Base-by-base conservation (phyloP, 2,329 filamentous ascomycete genomes). In the Sporothrix brasiliensis region DNA sequence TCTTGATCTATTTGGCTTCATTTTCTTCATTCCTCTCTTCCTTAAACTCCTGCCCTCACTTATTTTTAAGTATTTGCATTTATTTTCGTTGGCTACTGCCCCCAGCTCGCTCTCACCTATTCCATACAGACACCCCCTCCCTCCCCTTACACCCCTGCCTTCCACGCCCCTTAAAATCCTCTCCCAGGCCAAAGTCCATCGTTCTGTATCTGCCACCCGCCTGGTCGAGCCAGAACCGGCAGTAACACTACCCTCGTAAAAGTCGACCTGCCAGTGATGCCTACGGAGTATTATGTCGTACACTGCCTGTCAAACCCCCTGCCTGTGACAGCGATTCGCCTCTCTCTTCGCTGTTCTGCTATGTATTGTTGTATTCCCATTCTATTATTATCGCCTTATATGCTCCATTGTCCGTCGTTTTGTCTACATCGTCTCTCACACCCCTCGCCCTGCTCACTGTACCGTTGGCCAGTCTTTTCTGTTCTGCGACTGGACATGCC, bases 191-290 rank as follows among this genome's bases (percentile, higher is more conserved):
- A 50, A 44, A 52, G 11, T 50, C 16, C 44, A 39, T 50, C 61
- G 34, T 34, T 34, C 13, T n/a, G 10, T 60, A 69, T 63, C 70
- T 69, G 70, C 67, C 70, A 61, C 49, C 50, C 27, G 67, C 58
- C 41, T 54, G 60, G 52, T 69, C 47, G 47, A 67, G 39, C 44
- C n/a, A 69, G 24, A 69, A 54, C 52, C 49, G 66, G 47, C 49
- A 53, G 56, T 67, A 52, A 30, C 24, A 52, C 47, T 52, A 63
- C 16, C 39, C 58, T 63, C 58, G 58, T 47, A 47, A 47, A 44
- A 27, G 21, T 24, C 4, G 21, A 16, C 13, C 27, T 14, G 52
- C 52, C 52, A 54, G 52, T 54, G 16, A 16, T 54, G 11, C 13
- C 4, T 30, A 39, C 39, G 44, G 58, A 30, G 30, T 60, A 44